Evolutionary conservation across 305 asterid genomes (phyloP), one percentile per base, ranked within the genome.

Genomic region (Solanum hybrid): DNA sequence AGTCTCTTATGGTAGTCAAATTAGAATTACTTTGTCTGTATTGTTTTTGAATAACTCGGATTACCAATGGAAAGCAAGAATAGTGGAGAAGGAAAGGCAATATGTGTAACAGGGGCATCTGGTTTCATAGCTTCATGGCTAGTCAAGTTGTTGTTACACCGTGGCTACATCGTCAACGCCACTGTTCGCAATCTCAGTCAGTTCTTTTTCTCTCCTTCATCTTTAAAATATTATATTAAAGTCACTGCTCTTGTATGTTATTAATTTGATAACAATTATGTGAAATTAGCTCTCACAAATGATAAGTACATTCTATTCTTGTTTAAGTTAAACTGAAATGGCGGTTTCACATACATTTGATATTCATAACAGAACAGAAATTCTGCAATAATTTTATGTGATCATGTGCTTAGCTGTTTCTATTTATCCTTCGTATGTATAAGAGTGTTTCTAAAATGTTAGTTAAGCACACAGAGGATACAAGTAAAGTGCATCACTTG

Each of bases 91-190:
- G 79, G 91, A 20, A 91, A 90, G 35, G 89, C 85, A 51, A 92
- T 91, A 20, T 90, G 93, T 24, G 94, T 92, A 22, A 92, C 93
- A 3, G 92, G 94, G 76, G 94, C 91, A 3, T 91, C 94, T 2
- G 92, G 94, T 11, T 92, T 11, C 92, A 85, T 92, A 3, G 93
- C 92, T 32, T 90, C 94, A 56, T 80, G 86, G 86, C 24, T 80
- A 0, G 86, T 80, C 11, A 38, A 38, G 66, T 13, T 80, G 66
- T 24, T 79, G 31, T 29, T 29, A 29, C 31, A 29, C 31, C 31
- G 31, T 29, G 31, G 31, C 0, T 81, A 46, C 29, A 82, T 6
- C 2, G 40, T 46, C 87, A 82, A 82, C 9, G 87, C 40, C 10
- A 82, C 73, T 46, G 73, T 46, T 31, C 12, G 40, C 6, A 14